Evolutionary conservation across 176 grass and related monocot genomes (phyloP), one percentile per base, ranked within the genome.

Genomic region (Typha latifolia): DNA sequence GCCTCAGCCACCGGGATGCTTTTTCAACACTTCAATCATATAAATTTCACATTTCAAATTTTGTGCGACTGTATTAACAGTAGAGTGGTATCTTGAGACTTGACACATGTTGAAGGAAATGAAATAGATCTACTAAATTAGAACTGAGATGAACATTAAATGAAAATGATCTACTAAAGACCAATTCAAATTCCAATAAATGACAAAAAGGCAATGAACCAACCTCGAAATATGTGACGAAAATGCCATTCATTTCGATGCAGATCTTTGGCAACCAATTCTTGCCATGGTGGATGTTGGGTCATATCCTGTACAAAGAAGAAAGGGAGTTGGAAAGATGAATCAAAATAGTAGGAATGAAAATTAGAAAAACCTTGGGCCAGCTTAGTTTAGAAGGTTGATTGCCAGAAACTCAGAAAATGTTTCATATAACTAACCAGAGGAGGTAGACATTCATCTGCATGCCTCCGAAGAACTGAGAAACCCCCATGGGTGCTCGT

Each of bases 401-500:
- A 59, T 59, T 21, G n/a, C 5, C n/a, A 16, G 19, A 21, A 59
- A 9, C 10, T 16, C 18, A 10, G 20, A 57, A 59, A 59, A 59
- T 6, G 20, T 59, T 21, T 59, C 8, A 43, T 31, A 12, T 66
- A 81, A 74, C 89, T 93, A 78, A 99, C 94, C 76, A 99, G 68
- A 1, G 72, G 89, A 73, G 94, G 94, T 71, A 99, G 86, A 66
- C 94, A 99, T 68, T 99, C 94, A 70, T 93, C 89, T 47, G 94
- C 94, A 87, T 99, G 94, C 27, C 84, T 84, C 77, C 94, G 78
- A 87, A 93, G 94, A 71, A 99, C 89, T 37, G 94, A 99, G 75
- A 99, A 99, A 10, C 94, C 94, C 0, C 94, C 94, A 59, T 99
- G 94, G 6, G 94, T 99, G 63, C 94, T 99, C 29, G 94, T 99